These are phyloP conservation scores for Penicillium sp. DNA, from an alignment of 2,329 filamentous ascomycete species.

Conservation along the genomic window DNA sequence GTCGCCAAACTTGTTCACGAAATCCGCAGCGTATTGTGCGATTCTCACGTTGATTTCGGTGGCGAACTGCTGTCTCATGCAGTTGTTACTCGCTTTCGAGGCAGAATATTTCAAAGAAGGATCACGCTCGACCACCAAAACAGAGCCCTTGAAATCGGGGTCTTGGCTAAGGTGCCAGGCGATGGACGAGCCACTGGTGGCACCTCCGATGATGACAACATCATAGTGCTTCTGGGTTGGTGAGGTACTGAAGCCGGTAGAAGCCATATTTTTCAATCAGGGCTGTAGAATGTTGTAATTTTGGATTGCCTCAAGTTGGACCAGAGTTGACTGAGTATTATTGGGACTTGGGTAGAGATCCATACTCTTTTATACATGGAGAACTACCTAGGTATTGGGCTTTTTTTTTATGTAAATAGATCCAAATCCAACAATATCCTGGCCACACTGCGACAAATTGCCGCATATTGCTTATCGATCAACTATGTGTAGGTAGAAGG, in stretches of 20 bases:
- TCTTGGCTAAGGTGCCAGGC: slow-evolving; percentile 12
- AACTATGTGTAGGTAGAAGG: too few relatives aligned
- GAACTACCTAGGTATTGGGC: too few relatives aligned
- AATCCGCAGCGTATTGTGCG: slow-evolving; percentile 19
- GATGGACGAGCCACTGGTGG: slow-evolving; percentile 17
- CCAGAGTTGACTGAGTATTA: too few relatives aligned
- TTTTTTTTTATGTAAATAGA: too few relatives aligned
- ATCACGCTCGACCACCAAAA: slow-evolving; percentile 17
- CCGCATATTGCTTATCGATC: too few relatives aligned
- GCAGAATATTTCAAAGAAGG: slow-evolving; percentile 16
- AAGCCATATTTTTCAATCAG: background rate
- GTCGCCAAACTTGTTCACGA: slow-evolving; percentile 9
- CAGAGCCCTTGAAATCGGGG: slow-evolving; percentile 12
- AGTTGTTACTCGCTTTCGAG: slow-evolving; percentile 21
- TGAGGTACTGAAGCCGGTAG: too few relatives aligned
- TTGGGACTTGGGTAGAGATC: too few relatives aligned
- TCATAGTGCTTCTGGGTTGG: slow-evolving; percentile 8
- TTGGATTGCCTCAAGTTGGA: too few relatives aligned
- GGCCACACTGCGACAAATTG: too few relatives aligned
- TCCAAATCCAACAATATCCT: too few relatives aligned
- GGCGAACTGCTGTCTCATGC: slow-evolving; percentile 22
- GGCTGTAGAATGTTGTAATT: background rate
- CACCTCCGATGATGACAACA: slow-evolving; percentile 18
- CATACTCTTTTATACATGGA: too few relatives aligned
- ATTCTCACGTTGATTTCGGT: slow-evolving; percentile 19